Evolutionary conservation across 352 stramenopile genomes (phyloP).

Genomic region (Globisporangium cederbergense): DNA sequence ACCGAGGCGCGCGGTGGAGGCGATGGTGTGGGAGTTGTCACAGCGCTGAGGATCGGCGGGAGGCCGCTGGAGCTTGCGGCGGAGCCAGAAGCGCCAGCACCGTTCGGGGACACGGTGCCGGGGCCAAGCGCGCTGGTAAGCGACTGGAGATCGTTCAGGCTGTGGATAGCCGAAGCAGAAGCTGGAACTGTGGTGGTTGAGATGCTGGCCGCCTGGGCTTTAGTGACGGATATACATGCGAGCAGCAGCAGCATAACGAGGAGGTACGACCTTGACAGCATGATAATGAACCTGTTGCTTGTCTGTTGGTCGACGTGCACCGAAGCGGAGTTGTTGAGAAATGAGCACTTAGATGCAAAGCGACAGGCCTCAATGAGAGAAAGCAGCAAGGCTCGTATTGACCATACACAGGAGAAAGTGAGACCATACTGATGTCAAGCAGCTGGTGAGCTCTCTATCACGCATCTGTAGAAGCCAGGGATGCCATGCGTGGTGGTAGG

Average conservation of each 20-base stretch:
- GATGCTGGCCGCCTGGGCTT: background rate
- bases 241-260: background rate
- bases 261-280: background rate
- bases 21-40: background rate
- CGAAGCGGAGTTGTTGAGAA: too few species aligned
- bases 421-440: too few species aligned
- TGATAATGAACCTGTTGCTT: background rate
- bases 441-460: too few species aligned
- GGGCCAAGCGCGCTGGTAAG: background rate
- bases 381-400: too few species aligned
- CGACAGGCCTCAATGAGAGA: too few species aligned
- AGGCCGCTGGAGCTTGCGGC: background rate
- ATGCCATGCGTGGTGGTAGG: too few species aligned
- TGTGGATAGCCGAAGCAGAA: background rate
- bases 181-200: background rate
- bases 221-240: background rate
- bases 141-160: background rate
- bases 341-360: too few species aligned
- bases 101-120: background rate
- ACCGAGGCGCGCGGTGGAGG: conserved; percentile 21
- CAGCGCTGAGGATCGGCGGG: background rate
- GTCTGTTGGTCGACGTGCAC: background rate
- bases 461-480: too few species aligned
- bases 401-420: too few species aligned
- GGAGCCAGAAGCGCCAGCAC: background rate